Conservation (phyloP, 2,329 filamentous ascomycete genomes). For the Botrytis tulipae region DNA sequence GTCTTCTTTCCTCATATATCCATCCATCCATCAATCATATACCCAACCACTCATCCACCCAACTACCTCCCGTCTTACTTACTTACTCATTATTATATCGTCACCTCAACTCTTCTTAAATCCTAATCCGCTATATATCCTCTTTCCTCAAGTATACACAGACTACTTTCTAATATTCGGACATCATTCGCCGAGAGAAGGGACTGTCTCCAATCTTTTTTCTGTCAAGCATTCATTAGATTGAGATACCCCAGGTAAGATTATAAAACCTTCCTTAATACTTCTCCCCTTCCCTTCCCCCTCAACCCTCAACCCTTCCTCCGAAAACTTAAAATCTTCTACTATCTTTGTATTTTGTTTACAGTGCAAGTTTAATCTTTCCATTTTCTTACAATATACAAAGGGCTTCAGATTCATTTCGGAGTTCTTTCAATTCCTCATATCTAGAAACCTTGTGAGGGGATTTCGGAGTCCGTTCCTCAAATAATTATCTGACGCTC, state of each 20-base stretch:
- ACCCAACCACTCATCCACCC: too few relatives aligned
- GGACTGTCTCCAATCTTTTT: not conserved
- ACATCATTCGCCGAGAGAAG: not conserved
- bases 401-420: not conserved
- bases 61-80: not conserved
- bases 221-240: not conserved
- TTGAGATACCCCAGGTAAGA: slow-evolving; percentile 12
- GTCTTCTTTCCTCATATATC: not conserved
- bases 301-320: not conserved
- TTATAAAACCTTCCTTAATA: slow-evolving; percentile 5
- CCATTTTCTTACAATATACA: not conserved
- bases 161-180: not conserved
- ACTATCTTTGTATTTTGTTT: not conserved
- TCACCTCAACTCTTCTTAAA: not conserved
- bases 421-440: not conserved
- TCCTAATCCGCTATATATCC: not conserved
- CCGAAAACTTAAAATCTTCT: not conserved
- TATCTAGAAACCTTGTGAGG: not conserved
- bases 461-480: not conserved
- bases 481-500: slow-evolving; percentile 12
- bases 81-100: not conserved
- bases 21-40: not conserved
- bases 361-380: not conserved
- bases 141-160: not conserved
- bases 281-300: not conserved